A percentile compares a stretch with the other conserved stretches of the same genome.
Conservation (phyloP, 352 stramenopile species). For the Elongisporangium senticosum region DNA sequence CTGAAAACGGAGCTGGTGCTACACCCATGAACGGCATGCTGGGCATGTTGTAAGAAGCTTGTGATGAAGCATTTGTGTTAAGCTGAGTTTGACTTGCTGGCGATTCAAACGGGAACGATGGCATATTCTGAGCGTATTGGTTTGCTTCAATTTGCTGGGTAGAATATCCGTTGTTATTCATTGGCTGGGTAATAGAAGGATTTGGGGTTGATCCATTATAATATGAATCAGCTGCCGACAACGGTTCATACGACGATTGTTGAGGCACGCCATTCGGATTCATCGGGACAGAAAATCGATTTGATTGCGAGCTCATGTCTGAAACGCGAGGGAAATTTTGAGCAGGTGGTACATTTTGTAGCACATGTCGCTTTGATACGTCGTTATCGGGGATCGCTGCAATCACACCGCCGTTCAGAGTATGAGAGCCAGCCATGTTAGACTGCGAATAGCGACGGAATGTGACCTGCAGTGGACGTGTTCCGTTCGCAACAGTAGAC, state of each 20-base stretch:
- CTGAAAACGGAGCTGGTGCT: conserved; percentile 15
- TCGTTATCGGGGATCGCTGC: neutral
- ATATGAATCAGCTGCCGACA: neutral
- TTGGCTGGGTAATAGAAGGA: conserved; percentile 3
- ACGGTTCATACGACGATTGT: neutral
- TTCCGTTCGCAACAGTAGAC: conserved; percentile 43
- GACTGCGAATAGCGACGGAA: conserved; percentile 32
- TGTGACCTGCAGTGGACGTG: conserved; percentile 61
- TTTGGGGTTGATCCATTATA: neutral
- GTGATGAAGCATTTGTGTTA: neutral
- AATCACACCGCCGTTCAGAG: neutral
- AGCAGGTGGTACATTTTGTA: neutral
- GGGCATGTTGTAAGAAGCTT: neutral
- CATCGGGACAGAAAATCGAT: neutral
- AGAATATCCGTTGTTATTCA: conserved; percentile 8
- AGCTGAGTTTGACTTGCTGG: conserved; percentile 11
- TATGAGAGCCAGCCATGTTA: neutral
- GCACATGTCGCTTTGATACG: neutral
- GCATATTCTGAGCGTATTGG: conserved; percentile 15
- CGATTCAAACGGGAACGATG: conserved; percentile 25
- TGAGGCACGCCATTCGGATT: neutral
- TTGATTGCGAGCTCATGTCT: neutral
- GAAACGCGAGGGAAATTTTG: neutral
- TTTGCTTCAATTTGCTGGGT: conserved; percentile 1
- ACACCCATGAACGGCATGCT: conserved; percentile 20